These are phyloP conservation scores for Vitis hybrid DNA, from an alignment of 177 flowering plant species.

Conservation along the genomic window DNA sequence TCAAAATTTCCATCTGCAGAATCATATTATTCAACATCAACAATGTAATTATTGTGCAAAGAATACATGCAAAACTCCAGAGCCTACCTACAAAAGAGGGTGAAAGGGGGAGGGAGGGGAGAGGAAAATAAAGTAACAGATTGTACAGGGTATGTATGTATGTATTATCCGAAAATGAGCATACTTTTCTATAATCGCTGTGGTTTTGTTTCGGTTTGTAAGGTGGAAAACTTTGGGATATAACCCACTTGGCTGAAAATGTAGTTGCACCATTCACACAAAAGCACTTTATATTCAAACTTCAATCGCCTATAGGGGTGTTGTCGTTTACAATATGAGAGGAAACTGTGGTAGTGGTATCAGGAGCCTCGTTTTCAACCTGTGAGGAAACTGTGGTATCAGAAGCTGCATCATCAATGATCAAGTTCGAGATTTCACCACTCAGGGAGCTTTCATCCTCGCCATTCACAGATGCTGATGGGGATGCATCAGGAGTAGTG, in stretches of 20 bases:
- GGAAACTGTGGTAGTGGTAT: neutral
- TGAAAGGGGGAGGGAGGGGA: neutral
- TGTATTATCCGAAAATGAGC: neutral
- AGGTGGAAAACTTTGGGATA: neutral
- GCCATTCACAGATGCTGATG: conserved; percentile 35
- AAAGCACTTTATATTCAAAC: no score
- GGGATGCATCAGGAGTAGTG: conserved; percentile 32
- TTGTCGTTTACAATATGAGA: neutral
- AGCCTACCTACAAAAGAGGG: neutral
- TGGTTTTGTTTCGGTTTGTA: neutral
- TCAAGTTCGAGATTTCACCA: conserved; percentile 41
- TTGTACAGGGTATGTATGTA: neutral
- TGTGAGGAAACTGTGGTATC: conserved; percentile 36
- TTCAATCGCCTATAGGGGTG: no score
- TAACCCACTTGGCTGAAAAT: neutral
- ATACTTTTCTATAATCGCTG: neutral
- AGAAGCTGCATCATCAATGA: conserved; percentile 45
- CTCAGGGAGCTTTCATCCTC: conserved; percentile 41
- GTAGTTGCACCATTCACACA: neutral
- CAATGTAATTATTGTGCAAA: neutral
- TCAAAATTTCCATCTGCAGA: neutral
- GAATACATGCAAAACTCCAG: neutral
- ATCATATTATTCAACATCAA: neutral
- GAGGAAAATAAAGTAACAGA: neutral
- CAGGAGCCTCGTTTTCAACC: conserved; percentile 24